A percentile compares a stretch with the other conserved stretches of the same genome.
phyloP scores from a whole-genome alignment of 106 monocot species.

The Allium sativum region DNA sequence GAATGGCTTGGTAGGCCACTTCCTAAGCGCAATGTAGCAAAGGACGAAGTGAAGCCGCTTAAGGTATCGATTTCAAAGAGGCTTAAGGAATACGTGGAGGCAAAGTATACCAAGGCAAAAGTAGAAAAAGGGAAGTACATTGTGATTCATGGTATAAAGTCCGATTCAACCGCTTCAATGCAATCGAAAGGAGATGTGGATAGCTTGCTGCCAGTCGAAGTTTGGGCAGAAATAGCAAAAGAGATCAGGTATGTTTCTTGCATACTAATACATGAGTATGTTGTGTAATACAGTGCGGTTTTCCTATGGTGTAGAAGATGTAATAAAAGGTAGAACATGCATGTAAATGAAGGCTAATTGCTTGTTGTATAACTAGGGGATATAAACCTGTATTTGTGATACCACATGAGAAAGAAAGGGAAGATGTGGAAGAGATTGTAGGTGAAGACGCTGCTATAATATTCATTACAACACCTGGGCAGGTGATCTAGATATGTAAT shows the following conservation, averaged over 20 bases:
- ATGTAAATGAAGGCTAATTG: not conserved
- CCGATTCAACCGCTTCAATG: constrained; percentile 81
- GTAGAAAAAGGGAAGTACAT: constrained; percentile 59
- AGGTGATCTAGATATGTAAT: constrained; percentile 21
- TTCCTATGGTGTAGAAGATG: not conserved
- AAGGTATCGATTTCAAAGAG: constrained; percentile 76
- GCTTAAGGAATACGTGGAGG: constrained; percentile 44
- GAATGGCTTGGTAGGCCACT: constrained; percentile 48
- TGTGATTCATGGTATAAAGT: constrained; percentile 77
- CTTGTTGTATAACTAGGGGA: constrained; percentile 28
- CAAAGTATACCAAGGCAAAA: constrained; percentile 50
- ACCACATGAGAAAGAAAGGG: constrained; percentile 83
- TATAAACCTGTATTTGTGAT: constrained; percentile 71
- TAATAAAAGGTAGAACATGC: not conserved
- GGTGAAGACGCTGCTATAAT: constrained; percentile 49
- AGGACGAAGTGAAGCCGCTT: constrained; percentile 43
- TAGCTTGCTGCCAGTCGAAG: constrained; percentile 64
- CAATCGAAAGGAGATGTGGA: constrained; percentile 73
- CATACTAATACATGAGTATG: not conserved
- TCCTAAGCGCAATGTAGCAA: constrained; percentile 45
- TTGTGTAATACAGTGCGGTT: not conserved
- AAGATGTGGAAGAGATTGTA: constrained; percentile 57
- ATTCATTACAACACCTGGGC: constrained; percentile 83
- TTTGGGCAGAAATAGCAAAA: constrained; percentile 72
- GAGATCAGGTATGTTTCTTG: constrained; percentile 39